These are phyloP conservation scores for Mycena rosella DNA, from an alignment of 768 basidiomycete genomes.

Conservation along the genomic window DNA sequence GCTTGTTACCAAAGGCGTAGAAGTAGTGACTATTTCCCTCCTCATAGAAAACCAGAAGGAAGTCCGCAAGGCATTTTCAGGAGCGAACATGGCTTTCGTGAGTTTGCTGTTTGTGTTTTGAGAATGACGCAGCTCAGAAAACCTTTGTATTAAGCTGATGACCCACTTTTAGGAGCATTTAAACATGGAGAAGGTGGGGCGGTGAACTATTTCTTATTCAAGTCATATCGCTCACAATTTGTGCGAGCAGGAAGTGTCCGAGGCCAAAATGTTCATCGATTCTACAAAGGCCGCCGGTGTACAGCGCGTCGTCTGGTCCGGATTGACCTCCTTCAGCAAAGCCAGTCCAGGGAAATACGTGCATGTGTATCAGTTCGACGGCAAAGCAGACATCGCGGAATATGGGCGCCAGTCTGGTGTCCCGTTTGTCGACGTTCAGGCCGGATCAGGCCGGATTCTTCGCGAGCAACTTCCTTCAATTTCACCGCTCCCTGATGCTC, in stretches of 20 bases:
- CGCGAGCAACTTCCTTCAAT: neutral
- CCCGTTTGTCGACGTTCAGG: conserved; percentile 22
- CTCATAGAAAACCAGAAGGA: conserved; percentile 13
- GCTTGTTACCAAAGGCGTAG: conserved; percentile 8
- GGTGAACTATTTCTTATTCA: neutral
- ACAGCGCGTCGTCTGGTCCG: conserved; percentile 23
- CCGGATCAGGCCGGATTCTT: conserved; percentile 18
- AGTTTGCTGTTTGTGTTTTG: neutral
- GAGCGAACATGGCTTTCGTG: conserved; percentile 23
- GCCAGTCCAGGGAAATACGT: conserved; percentile 6
- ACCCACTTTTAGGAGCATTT: conserved; percentile 31
- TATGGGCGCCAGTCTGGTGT: conserved; percentile 16
- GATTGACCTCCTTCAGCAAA: conserved; percentile 10
- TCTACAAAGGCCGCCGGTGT: conserved; percentile 21
- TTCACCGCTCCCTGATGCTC: neutral
- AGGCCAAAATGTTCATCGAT: conserved; percentile 30
- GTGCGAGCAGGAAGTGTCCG: conserved; percentile 13
- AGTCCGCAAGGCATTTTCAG: conserved; percentile 19
- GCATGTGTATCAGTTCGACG: conserved; percentile 21
- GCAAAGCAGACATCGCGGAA: conserved; percentile 17
- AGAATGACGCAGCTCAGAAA: neutral
- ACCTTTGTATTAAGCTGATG: neutral
- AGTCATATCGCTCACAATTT: neutral
- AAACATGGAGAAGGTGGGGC: conserved; percentile 3
- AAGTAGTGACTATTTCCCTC: neutral